These are phyloP conservation scores for Rubia yunnanensis DNA, from an alignment of 257 asterid species.

Conservation along the genomic window DNA sequence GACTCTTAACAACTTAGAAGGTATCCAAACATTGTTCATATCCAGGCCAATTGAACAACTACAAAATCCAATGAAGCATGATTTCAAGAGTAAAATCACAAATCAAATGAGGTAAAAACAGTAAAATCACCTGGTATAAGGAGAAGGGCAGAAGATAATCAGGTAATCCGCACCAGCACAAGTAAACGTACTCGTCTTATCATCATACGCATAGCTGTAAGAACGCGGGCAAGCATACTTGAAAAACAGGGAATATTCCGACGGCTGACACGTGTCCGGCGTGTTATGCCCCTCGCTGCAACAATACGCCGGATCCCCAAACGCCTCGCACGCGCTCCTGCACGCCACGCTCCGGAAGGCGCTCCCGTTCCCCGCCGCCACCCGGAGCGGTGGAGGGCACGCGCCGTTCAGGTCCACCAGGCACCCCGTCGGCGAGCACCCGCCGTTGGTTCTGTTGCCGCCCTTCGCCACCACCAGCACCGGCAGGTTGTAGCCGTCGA, in stretches of 20 bases:
- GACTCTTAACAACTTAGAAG: no score
- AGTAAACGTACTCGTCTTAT: constrained; percentile 88
- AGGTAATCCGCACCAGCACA: constrained; percentile 77
- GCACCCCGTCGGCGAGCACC: constrained; percentile 83
- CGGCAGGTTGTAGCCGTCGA: constrained; percentile 91
- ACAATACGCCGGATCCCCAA: constrained; percentile 71
- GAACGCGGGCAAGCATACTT: constrained; percentile 91
- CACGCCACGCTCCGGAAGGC: constrained; percentile 54
- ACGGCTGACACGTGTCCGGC: constrained; percentile 88
- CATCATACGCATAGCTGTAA: constrained; percentile 93
- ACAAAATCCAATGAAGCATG: not conserved
- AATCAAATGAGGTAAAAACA: not conserved
- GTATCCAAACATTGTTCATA: not conserved
- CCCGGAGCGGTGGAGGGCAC: constrained; percentile 68
- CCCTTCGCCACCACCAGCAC: constrained; percentile 73
- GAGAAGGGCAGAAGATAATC: constrained; percentile 85
- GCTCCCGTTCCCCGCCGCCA: constrained; percentile 47
- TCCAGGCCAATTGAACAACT: not conserved
- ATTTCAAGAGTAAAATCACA: not conserved
- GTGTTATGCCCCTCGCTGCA: constrained; percentile 78
- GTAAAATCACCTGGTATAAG: constrained; percentile 66
- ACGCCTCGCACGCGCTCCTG: constrained; percentile 97
- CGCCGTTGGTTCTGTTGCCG: constrained; percentile 41
- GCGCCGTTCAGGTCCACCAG: constrained; percentile 76
- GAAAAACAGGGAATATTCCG: constrained; percentile 68